phyloP scores from a whole-genome alignment of 805 yeast genomes.

The Starmerella geochares region DNA sequence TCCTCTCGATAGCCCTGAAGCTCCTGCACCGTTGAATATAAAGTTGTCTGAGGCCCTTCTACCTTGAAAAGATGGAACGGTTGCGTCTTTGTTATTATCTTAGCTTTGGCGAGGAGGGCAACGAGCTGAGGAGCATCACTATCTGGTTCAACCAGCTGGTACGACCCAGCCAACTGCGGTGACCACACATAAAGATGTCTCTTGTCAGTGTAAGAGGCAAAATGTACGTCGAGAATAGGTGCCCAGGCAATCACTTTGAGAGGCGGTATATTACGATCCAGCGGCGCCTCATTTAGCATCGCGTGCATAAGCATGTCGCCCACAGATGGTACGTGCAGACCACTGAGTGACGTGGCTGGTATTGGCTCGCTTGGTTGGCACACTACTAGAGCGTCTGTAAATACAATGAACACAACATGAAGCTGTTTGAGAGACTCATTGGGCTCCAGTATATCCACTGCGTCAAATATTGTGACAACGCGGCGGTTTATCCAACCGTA shows the following conservation, averaged over 20 bases:
- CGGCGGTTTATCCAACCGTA: slow-evolving; percentile 82
- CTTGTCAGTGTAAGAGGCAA: slow-evolving; percentile 20
- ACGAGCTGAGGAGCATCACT: slow-evolving; percentile 37
- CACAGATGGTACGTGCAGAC: slow-evolving; percentile 44
- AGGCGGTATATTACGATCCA: slow-evolving; percentile 48
- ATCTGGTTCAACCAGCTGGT: slow-evolving; percentile 25
- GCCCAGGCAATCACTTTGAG: slow-evolving; percentile 63
- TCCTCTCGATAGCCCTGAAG: slow-evolving; percentile 30
- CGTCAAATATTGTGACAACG: slow-evolving; percentile 65
- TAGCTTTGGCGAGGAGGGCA: slow-evolving; percentile 55
- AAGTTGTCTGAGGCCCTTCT: slow-evolving; percentile 24
- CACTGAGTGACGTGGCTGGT: slow-evolving; percentile 33
- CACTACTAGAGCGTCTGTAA: slow-evolving; percentile 69
- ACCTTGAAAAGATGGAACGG: slow-evolving; percentile 77
- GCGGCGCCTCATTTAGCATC: slow-evolving; percentile 70
- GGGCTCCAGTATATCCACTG: slow-evolving; percentile 31
- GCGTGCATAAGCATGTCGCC: slow-evolving; percentile 86
- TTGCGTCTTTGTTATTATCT: slow-evolving; percentile 62
- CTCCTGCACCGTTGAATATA: slow-evolving; percentile 34
- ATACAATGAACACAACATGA: slow-evolving; percentile 56
- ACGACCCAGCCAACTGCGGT: slow-evolving; percentile 22
- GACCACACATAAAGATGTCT: slow-evolving; percentile 19
- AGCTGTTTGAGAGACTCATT: slow-evolving; percentile 26
- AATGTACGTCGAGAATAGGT: slow-evolving; percentile 42
- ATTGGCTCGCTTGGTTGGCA: slow-evolving; percentile 39